phyloP scores from a whole-genome alignment of 179 eudicot genomes.

The Drosera spatulata region DNA sequence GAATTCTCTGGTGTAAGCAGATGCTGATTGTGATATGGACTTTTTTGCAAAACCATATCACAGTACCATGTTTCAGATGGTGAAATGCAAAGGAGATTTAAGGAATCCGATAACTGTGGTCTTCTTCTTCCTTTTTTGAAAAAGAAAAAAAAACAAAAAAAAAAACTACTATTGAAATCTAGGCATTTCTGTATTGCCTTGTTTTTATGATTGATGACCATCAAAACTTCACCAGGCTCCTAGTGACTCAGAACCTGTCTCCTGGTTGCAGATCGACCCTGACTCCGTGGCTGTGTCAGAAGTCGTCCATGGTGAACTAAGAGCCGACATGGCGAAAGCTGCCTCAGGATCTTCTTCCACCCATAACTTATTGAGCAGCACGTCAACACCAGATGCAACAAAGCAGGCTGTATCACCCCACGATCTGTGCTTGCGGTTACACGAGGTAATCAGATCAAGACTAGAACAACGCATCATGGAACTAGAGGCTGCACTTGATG shows the following conservation, averaged over 20 bases:
- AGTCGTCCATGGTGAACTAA: constrained; percentile 44
- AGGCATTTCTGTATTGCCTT: no score
- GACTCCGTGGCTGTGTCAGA: constrained; percentile 25
- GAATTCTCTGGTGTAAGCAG: no score
- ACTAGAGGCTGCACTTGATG: constrained; percentile 55
- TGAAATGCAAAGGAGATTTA: no score
- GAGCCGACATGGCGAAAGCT: constrained; percentile 32
- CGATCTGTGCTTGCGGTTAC: constrained; percentile 62
- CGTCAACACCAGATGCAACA: constrained; percentile 35
- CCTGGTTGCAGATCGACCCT: constrained; percentile 33
- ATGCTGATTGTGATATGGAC: no score
- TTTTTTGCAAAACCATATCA: no score
- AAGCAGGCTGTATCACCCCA: constrained; percentile 58
- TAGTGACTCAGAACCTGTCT: background rate
- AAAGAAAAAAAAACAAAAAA: no score
- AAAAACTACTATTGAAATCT: no score
- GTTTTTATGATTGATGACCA: no score
- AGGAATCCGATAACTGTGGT: no score
- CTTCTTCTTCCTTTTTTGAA: no score
- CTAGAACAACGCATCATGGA: constrained; percentile 62
- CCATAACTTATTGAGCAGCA: constrained; percentile 36
- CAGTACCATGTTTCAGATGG: no score
- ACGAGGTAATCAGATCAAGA: constrained; percentile 63
- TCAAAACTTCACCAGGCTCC: no score
- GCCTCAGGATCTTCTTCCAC: constrained; percentile 34